Base-by-base conservation (phyloP, 2,329 filamentous ascomycete species). In the Colletotrichum cereale region DNA sequence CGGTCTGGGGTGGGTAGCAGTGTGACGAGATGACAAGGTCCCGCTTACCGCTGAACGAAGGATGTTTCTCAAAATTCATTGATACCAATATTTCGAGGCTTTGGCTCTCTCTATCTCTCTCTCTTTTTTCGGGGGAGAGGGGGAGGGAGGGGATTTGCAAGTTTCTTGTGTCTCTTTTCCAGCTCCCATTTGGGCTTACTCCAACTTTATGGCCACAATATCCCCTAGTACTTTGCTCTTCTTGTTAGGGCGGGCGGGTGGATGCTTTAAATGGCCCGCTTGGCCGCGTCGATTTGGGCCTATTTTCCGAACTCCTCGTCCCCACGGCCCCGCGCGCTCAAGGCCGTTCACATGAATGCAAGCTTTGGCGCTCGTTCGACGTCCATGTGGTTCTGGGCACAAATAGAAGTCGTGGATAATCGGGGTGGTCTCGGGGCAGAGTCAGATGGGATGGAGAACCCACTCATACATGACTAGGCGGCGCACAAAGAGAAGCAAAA, bases 1-100 rank as follows among this genome's bases (percentile, higher is more conserved):
- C 26, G 26, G 36, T 52, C 42, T 42, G 48, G 53, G 42, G 44
- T 63, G 56, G 64, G 66, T 57, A 21, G 18, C 42, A n/a, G 7
- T 6, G 5, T 10, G 16, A 16, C 18, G 6, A n/a, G 21, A n/a
- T 21, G 8, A 21, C 42, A 38, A 38, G 36, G 7, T 44, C 7
- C 8, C 42, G 42, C 40, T 21, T 6, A 16, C 16, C 18, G 18
- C 21, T n/a, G 42, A 10, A 21, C 42, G 7, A 10, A 10, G 6
- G 5, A 44, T 44, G 7, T 21, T 2, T n/a, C 21, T n/a, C 18
- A n/a, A 44, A 44, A 7, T 2, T 6, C 5, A 4, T 16, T 21
- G 42, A 44, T 21, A 21, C 5, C 21, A 18, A 7, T 44, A 21
- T 21, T 10, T 7, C 18, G 12, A n/a, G 3, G 5, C 3, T 1